Percentiles rank a stretch among this genome's conserved stretches.
These are phyloP conservation scores for Polyporus arcularius DNA, from an alignment of 768 basidiomycete species.

Conservation along the genomic window DNA sequence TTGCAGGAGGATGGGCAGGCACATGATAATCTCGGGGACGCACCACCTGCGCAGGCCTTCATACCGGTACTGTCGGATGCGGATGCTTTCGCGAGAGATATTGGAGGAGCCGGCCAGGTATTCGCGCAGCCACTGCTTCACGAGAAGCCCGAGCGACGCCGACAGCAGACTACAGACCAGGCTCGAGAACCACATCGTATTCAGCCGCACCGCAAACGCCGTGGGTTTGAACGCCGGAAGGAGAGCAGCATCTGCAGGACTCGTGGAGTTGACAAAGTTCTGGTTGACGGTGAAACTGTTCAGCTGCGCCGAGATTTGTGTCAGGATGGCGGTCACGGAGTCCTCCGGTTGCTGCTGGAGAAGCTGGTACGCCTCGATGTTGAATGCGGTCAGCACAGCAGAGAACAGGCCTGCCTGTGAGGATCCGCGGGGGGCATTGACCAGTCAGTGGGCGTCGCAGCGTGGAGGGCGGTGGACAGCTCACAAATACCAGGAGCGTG, in stretches of 20 bases:
- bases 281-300: constrained; percentile 10
- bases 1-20: constrained; percentile 25
- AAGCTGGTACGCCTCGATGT: constrained; percentile 18
- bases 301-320: constrained; percentile 19
- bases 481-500: constrained; percentile 26
- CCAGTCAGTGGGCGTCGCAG: neutral
- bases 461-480: constrained; percentile 1
- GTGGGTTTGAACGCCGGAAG: neutral
- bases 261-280: constrained; percentile 11
- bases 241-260: neutral
- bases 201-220: constrained; percentile 14
- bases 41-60: constrained; percentile 27
- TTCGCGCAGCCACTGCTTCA: constrained; percentile 26
- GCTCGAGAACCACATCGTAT: constrained; percentile 21
- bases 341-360: constrained; percentile 19
- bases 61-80: constrained; percentile 28
- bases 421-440: no score
- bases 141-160: constrained; percentile 22
- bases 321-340: constrained; percentile 6
- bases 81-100: constrained; percentile 24
- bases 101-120: constrained; percentile 22
- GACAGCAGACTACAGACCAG: constrained; percentile 19
- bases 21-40: constrained; percentile 17
- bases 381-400: constrained; percentile 24
- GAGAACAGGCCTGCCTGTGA: constrained; percentile 23